These are phyloP conservation scores for Crithidia expoeki DNA, from an alignment of 208 protist species.

Conservation along the genomic window DNA sequence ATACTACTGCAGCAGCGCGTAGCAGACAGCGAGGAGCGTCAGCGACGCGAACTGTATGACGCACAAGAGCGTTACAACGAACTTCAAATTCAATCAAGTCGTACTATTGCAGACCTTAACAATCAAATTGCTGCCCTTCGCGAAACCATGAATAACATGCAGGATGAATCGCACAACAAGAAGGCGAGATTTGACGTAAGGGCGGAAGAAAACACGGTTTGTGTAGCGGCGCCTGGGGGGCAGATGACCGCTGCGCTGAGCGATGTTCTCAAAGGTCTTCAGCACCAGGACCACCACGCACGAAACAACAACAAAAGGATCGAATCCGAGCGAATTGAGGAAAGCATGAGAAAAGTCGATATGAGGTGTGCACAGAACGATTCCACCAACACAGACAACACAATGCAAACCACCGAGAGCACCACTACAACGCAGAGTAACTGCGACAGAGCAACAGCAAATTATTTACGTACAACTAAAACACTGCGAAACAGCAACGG, in stretches of 20 bases:
- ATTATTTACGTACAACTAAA: too few species aligned
- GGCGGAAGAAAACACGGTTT: background rate
- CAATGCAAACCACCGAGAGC: background rate
- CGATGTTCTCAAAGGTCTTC: background rate
- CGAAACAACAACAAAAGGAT: background rate
- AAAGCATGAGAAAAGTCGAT: background rate
- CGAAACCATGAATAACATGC: background rate
- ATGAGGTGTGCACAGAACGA: background rate
- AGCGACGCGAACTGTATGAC: background rate
- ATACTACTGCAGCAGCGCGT: conserved; percentile 14
- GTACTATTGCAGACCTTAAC: background rate
- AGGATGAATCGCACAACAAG: background rate
- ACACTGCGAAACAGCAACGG: too few species aligned
- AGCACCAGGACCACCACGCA: background rate
- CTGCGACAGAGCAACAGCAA: background rate
- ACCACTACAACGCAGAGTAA: background rate
- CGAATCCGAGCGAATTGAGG: background rate
- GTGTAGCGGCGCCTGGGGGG: background rate
- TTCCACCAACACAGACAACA: background rate
- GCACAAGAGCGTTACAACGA: background rate
- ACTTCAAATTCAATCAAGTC: background rate
- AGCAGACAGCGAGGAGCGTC: conserved; percentile 21
- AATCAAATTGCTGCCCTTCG: background rate
- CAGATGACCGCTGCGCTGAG: background rate
- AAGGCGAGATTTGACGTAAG: background rate